Conservation (phyloP, 352 stramenopile species). For the Pythium catenulatum region DNA sequence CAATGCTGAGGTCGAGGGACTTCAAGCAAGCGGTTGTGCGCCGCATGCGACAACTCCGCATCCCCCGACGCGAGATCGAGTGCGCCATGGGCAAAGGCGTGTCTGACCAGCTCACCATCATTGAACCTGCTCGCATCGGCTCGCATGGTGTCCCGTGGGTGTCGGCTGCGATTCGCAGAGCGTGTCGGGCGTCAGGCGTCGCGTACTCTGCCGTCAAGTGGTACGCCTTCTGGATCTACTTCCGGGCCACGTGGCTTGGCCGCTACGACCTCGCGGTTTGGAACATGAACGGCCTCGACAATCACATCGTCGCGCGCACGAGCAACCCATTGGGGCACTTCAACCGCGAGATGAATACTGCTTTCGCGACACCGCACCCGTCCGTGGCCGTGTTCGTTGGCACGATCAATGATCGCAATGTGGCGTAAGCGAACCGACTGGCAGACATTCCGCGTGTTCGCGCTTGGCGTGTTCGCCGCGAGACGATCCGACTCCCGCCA, state of each 20-base stretch:
- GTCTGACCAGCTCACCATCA: slow-evolving; percentile 9
- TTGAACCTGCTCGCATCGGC: neutral
- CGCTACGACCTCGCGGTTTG: slow-evolving; percentile 13
- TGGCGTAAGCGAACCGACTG: no score
- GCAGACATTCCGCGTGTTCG: neutral
- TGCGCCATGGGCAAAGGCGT: neutral
- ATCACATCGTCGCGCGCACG: neutral
- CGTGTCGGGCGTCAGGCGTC: neutral
- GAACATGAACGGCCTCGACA: slow-evolving; percentile 34
- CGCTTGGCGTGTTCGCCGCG: no score
- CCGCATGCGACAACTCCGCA: neutral
- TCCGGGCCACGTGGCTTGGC: slow-evolving; percentile 43
- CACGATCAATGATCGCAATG: no score
- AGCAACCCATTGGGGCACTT: slow-evolving; percentile 27
- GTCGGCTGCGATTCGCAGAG: neutral
- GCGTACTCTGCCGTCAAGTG: neutral
- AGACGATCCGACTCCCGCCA: no score
- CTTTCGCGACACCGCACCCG: slow-evolving; percentile 9
- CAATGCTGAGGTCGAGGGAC: slow-evolving; percentile 10
- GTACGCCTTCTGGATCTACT: slow-evolving; percentile 40
- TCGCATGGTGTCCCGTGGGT: neutral
- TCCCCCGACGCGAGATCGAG: neutral
- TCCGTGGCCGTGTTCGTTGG: neutral
- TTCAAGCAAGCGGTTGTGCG: slow-evolving; percentile 41
- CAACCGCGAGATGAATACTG: slow-evolving; percentile 19